phyloP scores from a whole-genome alignment of 2,329 filamentous ascomycete species.

The Cylindrodendrum hubeiense region DNA sequence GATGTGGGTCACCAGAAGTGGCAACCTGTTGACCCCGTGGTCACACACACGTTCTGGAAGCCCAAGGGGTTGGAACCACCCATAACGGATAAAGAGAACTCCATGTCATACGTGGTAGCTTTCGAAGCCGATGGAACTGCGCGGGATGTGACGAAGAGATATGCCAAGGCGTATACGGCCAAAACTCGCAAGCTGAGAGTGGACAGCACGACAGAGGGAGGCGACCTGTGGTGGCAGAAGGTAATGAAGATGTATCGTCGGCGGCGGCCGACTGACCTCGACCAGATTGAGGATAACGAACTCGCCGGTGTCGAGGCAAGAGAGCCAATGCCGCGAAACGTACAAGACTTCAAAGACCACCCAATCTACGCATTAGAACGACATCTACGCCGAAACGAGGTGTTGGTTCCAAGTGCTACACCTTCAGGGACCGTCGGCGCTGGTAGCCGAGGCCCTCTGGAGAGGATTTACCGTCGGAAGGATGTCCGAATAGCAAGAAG shows the following conservation, averaged over 20 bases:
- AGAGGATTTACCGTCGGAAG: constrained; percentile 83
- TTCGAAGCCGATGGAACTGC: constrained; percentile 85
- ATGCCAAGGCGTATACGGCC: constrained; percentile 88
- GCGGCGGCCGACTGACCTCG: constrained; percentile 68
- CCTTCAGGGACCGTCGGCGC: constrained; percentile 83
- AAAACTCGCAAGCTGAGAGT: constrained; percentile 89
- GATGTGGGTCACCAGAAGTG: constrained; percentile 90
- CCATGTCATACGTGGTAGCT: constrained; percentile 84
- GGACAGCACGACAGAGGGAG: constrained; percentile 68
- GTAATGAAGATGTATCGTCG: constrained; percentile 63
- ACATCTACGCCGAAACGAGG: constrained; percentile 86
- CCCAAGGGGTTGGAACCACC: constrained; percentile 86
- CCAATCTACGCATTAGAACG: constrained; percentile 86
- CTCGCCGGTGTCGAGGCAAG: constrained; percentile 76
- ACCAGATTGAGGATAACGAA: constrained; percentile 87
- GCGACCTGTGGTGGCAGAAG: constrained; percentile 65
- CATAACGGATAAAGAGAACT: constrained; percentile 79
- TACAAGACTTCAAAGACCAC: constrained; percentile 89
- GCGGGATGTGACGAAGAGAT: constrained; percentile 88
- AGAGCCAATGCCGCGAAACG: constrained; percentile 88
- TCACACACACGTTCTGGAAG: constrained; percentile 82
- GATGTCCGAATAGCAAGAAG: constrained; percentile 85
- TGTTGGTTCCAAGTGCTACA: constrained; percentile 77
- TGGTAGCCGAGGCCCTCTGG: constrained; percentile 72
- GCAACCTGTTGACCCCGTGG: constrained; percentile 88